Evolutionary conservation across 2,329 filamentous ascomycete genomes (phyloP), one percentile per base, ranked within the genome.

Genomic region (Zymoseptoria brevis): DNA sequence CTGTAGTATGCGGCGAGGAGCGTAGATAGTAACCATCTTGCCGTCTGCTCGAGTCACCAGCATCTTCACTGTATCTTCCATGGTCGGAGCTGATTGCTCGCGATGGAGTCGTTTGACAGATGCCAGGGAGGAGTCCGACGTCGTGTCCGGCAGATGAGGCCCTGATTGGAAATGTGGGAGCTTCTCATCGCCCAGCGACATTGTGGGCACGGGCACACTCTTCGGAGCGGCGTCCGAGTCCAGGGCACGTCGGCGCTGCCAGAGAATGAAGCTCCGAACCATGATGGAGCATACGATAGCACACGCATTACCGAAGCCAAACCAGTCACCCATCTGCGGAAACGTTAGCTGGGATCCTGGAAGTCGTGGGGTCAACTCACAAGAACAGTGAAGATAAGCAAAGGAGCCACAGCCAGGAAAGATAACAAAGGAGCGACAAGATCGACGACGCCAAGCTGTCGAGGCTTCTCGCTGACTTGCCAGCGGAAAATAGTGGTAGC

Each of bases 401-500:
- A 50, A 4, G 49, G 56, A 19, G 35, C n/a, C 19, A 53, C 50
- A 2, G 30, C 24, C 7, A 57, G 19, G 49, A 53, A 53, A 16
- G 35, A 45, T n/a, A 45, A 45, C 5, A 45, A 16, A 13, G 35
- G 35, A 4, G 30, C 53, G 6, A 50, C 24, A 7, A 30, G 45
- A 13, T 26, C 19, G 19, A 16, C 22, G 7, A 16, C 13, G 13
- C 35, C 35, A 45, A 45, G 6, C 13, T n/a, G 11, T 45, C 35
- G 35, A 16, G 35, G 35, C 7, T 48, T 11, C 0, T 51, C 11
- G 16, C 35, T 48, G 13, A 48, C 8, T 35, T 24, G 41, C 59
- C 59, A 60, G 16, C 41, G 49, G n/a, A 60, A 56, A 7, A 57
- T 51, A 9, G 59, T 60, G 7, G 59, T 60, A 8, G 55, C 59